Evolutionary conservation across 2,329 filamentous ascomycete species (phyloP).

Genomic region (Sporothrix variecibatus): DNA sequence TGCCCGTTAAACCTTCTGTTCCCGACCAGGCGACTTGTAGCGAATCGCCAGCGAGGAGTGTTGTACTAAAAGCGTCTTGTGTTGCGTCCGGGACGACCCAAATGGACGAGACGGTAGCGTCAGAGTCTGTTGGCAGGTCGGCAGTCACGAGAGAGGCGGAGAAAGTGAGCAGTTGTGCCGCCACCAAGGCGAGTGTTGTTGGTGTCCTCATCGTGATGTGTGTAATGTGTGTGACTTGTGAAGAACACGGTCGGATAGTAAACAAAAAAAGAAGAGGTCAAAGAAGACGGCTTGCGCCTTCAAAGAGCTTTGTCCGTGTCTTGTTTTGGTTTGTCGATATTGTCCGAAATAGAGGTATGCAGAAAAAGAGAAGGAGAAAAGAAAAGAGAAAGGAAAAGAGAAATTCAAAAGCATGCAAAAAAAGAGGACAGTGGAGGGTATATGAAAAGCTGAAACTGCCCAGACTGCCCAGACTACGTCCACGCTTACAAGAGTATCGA

Average conservation of each 20-base stretch:
- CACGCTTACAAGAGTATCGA: not conserved
- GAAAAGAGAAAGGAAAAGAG: not conserved
- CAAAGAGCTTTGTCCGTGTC: not conserved
- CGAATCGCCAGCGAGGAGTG: conserved; percentile 4
- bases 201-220: conserved; percentile 9
- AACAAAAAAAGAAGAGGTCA: not conserved
- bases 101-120: conserved; percentile 5
- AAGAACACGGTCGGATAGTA: not conserved
- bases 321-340: not conserved
- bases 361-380: not conserved
- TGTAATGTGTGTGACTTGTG: not conserved
- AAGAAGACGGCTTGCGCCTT: conserved; percentile 9
- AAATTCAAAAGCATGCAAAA: not conserved
- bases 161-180: not conserved
- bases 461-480: not conserved
- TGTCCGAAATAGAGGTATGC: not conserved
- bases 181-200: not conserved
- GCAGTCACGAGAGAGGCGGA: not conserved
- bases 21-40: conserved; percentile 12
- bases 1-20: not conserved
- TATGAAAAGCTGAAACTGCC: not conserved
- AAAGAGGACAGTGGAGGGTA: not conserved
- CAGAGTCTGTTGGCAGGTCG: not conserved
- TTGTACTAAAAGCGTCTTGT: not conserved
- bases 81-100: conserved; percentile 11